Percentiles rank a stretch among this genome's conserved stretches.
Evolutionary conservation across 176 grass and related monocot species (phyloP).

Genomic region (Musa itinerans): DNA sequence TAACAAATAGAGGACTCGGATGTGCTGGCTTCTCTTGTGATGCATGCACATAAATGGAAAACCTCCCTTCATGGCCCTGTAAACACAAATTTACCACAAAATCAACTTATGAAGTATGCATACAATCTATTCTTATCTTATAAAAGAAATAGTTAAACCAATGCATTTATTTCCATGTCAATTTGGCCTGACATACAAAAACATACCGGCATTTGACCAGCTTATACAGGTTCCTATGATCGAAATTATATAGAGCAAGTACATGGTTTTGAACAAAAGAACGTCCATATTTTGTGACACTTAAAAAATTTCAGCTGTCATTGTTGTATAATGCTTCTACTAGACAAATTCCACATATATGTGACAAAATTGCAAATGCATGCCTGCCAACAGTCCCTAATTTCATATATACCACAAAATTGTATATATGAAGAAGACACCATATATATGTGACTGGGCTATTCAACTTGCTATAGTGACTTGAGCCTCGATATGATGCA

Average conservation of each 20-base stretch:
- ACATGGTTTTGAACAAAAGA: too few relatives aligned
- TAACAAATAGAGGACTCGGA: conserved; percentile 86
- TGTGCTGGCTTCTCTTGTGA: conserved; percentile 84
- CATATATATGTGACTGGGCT: too few relatives aligned
- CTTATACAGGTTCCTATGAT: neutral
- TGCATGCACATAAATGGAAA: conserved; percentile 92
- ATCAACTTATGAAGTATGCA: neutral
- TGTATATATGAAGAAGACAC: too few relatives aligned
- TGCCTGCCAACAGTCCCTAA: too few relatives aligned
- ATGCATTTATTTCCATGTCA: neutral
- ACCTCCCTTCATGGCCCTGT: conserved; percentile 84
- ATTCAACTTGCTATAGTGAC: too few relatives aligned
- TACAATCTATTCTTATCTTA: neutral
- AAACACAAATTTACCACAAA: conserved; percentile 2
- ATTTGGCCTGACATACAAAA: neutral
- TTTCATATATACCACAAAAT: too few relatives aligned
- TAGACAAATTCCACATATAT: too few relatives aligned
- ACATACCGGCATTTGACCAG: neutral
- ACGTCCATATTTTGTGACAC: too few relatives aligned
- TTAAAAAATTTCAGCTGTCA: too few relatives aligned
- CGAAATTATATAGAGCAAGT: neutral
- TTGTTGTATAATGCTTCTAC: too few relatives aligned
- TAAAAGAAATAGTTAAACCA: neutral
- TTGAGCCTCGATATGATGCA: too few relatives aligned
- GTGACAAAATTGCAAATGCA: too few relatives aligned